Base-by-base conservation (phyloP, 768 basidiomycete genomes). In the Russula abietina region DNA sequence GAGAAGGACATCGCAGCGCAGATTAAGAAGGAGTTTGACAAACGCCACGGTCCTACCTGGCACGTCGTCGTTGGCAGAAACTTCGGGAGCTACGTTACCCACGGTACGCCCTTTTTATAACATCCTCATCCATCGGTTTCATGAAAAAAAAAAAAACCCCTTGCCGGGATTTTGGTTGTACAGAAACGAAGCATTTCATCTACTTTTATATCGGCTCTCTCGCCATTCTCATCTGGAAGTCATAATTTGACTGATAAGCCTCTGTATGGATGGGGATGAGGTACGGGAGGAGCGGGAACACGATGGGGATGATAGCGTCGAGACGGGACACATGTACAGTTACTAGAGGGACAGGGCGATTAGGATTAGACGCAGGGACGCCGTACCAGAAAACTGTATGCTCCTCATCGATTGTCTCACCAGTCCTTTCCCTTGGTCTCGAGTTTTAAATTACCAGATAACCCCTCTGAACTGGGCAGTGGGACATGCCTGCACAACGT, bases 31-130 rank as follows among this genome's bases (percentile, higher is more conserved):
- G 93, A 97, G 79, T 93, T 95, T 73, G 96, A 98, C 81, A 81
- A 86, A 77, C 80, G 88, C 75, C 87, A 93, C 69, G 92, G 93
- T 28, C 86, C 91, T 60, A 97, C 95, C 69, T 98, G 96, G 96
- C 96, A 98, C 74, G 93, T 94, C 74, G 94, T 98, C 68, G 96
- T 96, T 55, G 96, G 96, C 64, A 98, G 96, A 81, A 97, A 98
- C 79, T 98, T 96, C 84, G 95, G 95, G 55, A 93, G 91, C 77
- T 98, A 95, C 73, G 95, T 98, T 48, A 97, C 95, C 50, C 95
- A 97, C 71, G 95, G 94, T 96, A 68, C 70, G 58, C 53, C 75
- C 36, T 58, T n/a, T 49, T 26, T 4, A 49, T 49, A 4, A 5
- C 19, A 22, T 22, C 45, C n/a, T n/a, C 17, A n/a, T 10, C 33